Conservation (phyloP, 371 early-diverging fungal genomes). For the Umbelopsis sp. region DNA sequence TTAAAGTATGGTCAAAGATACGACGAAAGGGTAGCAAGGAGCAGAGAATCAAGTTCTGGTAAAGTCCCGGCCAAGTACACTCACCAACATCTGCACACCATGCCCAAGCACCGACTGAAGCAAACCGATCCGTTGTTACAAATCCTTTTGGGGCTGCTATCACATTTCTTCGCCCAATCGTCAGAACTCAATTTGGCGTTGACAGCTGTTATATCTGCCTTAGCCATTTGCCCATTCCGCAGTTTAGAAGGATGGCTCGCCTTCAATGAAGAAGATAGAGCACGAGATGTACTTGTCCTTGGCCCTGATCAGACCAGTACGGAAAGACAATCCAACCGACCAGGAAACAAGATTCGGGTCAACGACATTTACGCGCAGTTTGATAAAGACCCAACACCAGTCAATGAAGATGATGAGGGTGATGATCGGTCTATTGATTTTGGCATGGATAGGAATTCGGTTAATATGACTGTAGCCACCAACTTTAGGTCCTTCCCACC, state of each 20-base stretch:
- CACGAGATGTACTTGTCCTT: slow-evolving; percentile 47
- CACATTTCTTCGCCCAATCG: slow-evolving; percentile 85
- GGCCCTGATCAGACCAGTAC: slow-evolving; percentile 23
- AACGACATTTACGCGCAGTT: slow-evolving; percentile 40
- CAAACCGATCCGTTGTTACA: slow-evolving; percentile 70
- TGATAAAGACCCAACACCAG: slow-evolving; percentile 26
- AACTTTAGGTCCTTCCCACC: slow-evolving; percentile 66
- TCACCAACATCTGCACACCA: not conserved
- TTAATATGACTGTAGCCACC: slow-evolving; percentile 36
- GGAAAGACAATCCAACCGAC: slow-evolving; percentile 20
- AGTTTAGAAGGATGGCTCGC: slow-evolving; percentile 81
- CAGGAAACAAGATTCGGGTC: slow-evolving; percentile 26
- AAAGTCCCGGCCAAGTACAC: slow-evolving; percentile 22
- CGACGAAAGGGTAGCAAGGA: slow-evolving; percentile 28
- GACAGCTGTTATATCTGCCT: slow-evolving; percentile 84
- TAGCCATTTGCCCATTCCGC: slow-evolving; percentile 78
- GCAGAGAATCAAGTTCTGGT: not conserved
- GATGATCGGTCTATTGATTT: slow-evolving; percentile 58
- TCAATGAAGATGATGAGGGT: slow-evolving; percentile 48
- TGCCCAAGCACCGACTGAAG: slow-evolving; percentile 56
- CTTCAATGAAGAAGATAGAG: slow-evolving; percentile 68
- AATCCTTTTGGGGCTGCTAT: slow-evolving; percentile 63
- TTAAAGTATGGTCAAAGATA: slow-evolving; percentile 64
- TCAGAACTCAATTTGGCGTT: slow-evolving; percentile 88
- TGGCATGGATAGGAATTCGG: slow-evolving; percentile 41